Conservation (phyloP, 345 rosid genomes). For the Carallia brachiata region DNA sequence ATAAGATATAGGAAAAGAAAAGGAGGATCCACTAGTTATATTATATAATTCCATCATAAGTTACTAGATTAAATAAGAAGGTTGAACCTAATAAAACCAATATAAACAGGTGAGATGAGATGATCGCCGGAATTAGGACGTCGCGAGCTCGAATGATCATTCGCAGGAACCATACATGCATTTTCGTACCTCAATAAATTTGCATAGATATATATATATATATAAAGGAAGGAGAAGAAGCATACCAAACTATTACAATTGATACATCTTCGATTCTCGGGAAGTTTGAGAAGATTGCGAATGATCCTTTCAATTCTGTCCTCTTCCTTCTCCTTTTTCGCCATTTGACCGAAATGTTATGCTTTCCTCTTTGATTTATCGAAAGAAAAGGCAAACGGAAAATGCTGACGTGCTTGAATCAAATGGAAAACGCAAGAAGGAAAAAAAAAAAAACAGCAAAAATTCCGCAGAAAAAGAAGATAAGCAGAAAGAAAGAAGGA, state of each 20-base stretch:
- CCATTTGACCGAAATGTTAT: conserved; percentile 35
- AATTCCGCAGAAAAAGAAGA: too few relatives aligned
- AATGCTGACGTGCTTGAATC: background rate
- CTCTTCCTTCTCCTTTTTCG: conserved; percentile 56
- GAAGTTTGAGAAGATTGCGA: conserved; percentile 66
- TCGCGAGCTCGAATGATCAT: too few relatives aligned
- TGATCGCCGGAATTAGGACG: too few relatives aligned
- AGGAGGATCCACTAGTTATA: too few relatives aligned
- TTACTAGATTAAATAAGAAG: too few relatives aligned
- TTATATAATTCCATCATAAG: too few relatives aligned
- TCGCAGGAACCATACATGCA: too few relatives aligned
- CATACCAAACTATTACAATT: conserved; percentile 77
- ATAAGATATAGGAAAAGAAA: too few relatives aligned
- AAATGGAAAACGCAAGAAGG: background rate
- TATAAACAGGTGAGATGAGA: too few relatives aligned
- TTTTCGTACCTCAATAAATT: background rate
- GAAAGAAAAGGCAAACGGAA: background rate
- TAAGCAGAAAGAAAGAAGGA: too few relatives aligned
- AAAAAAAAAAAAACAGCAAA: background rate
- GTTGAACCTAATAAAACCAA: too few relatives aligned
- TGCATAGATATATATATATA: background rate
- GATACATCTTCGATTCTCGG: conserved; percentile 79
- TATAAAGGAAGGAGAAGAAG: background rate
- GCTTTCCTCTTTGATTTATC: background rate
- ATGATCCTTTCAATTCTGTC: conserved; percentile 65